Base-by-base conservation (phyloP, 1,284 basidiomycete species). In the Phaffia rhodozyma region DNA sequence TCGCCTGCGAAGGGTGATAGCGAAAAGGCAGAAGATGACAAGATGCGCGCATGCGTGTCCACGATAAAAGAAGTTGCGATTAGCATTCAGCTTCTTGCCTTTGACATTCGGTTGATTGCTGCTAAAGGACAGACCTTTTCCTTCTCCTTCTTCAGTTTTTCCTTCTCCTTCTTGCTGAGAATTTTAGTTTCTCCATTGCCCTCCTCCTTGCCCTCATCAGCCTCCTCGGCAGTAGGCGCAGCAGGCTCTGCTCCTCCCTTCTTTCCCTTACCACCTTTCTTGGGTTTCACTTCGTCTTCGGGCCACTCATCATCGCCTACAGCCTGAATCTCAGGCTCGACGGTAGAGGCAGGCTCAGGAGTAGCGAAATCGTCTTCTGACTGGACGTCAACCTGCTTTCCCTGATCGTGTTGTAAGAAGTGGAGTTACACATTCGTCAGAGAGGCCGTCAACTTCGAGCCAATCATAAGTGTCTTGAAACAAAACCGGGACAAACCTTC, bases 61-160 rank as follows among this genome's bases (percentile, higher is more conserved):
- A 34, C 9, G 53, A 9, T 4, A 2, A 27, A 25, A 11, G 27
- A 47, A 1, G 21, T 18, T 11, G 51, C 38, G 5, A 16, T 43
- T 16, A 43, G 38, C 38, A 2, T 43, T 43, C 13, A 11, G 13
- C 32, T 34, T 16, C 16, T 43, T 43, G 13, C 16, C 13, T 11
- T 43, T 43, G 38, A 43, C 38, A 2, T 7, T 11, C 7, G 38
- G 16, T 43, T 7, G 13, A 16, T 16, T 16, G 16, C 38, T 43
- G 38, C 38, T 43, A 43, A 43, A 43, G 6, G 43, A 68, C 73
- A 47, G 59, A 85, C 89, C 85, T 93, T 93, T 78, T 94, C 91
- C 65, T 84, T 83, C 76, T 94, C 91, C 76, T 94, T 94, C 83
- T 94, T 94, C 66, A 92, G 78, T 72, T 85, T 86, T 74, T 94